phyloP scores from a whole-genome alignment of 768 basidiomycete genomes.

The Chalciporus chontae region DNA sequence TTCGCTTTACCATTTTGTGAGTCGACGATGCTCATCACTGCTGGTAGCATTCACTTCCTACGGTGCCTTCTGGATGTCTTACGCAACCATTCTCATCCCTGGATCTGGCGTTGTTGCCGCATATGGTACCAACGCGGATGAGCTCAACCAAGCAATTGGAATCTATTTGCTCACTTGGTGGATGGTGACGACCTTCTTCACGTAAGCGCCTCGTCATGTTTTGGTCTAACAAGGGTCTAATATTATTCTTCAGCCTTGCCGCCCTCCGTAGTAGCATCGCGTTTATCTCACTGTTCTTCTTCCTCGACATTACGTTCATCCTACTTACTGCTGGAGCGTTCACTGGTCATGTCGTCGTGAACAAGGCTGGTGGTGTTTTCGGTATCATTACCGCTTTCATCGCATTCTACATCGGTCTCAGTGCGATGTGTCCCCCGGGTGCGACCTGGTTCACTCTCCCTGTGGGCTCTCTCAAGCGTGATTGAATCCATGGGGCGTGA shows the following conservation, averaged over 20 bases:
- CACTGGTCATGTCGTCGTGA: constrained; percentile 16
- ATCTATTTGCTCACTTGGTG: constrained; percentile 77
- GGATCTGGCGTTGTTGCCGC: constrained; percentile 57
- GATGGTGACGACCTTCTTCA: constrained; percentile 63
- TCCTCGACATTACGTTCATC: constrained; percentile 51
- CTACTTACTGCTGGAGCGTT: constrained; percentile 42
- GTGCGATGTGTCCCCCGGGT: constrained; percentile 37
- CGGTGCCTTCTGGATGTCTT: constrained; percentile 89
- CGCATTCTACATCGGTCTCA: constrained; percentile 45
- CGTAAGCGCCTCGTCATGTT: constrained; percentile 41
- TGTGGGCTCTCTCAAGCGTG: constrained; percentile 28
- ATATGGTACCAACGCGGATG: constrained; percentile 35
- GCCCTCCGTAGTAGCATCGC: constrained; percentile 48
- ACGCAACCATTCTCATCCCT: constrained; percentile 69
- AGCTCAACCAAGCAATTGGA: constrained; percentile 59
- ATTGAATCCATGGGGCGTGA: neutral
- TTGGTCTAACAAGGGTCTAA: neutral
- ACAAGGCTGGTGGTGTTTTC: constrained; percentile 42
- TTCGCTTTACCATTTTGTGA: neutral
- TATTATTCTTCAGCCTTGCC: constrained; percentile 36
- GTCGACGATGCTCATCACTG: neutral
- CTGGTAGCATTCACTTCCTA: constrained; percentile 71
- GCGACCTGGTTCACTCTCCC: constrained; percentile 42
- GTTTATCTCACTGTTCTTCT: constrained; percentile 48
- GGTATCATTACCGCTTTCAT: constrained; percentile 45